These are phyloP conservation scores for Avena insularis DNA, from an alignment of 176 grass and related monocot genomes.

Conservation along the genomic window DNA sequence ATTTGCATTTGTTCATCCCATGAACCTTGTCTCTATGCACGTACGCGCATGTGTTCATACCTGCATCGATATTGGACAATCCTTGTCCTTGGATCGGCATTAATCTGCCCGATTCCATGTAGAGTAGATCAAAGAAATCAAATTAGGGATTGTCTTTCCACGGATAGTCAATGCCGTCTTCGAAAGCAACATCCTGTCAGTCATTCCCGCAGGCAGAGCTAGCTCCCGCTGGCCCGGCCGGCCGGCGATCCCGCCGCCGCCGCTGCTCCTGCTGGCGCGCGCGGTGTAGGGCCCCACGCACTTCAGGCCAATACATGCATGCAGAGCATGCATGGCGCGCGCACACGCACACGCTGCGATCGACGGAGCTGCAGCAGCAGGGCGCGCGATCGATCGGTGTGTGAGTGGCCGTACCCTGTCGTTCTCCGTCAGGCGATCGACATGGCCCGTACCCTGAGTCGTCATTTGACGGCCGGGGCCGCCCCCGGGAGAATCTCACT, in stretches of 20 bases:
- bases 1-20: no score
- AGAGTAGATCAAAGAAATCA: not conserved
- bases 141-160: conserved; percentile 6
- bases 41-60: not conserved
- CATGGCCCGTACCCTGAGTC: conserved; percentile 59
- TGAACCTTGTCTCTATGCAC: no score
- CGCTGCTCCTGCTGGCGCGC: conserved; percentile 27
- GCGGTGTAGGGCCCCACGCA: conserved; percentile 18
- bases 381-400: not conserved
- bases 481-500: conserved; percentile 46
- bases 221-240: conserved; percentile 1
- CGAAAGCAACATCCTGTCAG: conserved; percentile 26
- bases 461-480: conserved; percentile 56
- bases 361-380: not conserved
- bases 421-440: conserved; percentile 30
- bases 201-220: conserved; percentile 9
- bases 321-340: conserved; percentile 16
- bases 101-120: not conserved
- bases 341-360: not conserved
- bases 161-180: not conserved
- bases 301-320: conserved; percentile 18
- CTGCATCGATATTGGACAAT: not conserved
- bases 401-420: conserved; percentile 38
- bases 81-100: not conserved
- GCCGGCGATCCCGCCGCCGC: conserved; percentile 52